phyloP scores from a whole-genome alignment of 352 stramenopile genomes.

The Globisporangium perplexum region DNA sequence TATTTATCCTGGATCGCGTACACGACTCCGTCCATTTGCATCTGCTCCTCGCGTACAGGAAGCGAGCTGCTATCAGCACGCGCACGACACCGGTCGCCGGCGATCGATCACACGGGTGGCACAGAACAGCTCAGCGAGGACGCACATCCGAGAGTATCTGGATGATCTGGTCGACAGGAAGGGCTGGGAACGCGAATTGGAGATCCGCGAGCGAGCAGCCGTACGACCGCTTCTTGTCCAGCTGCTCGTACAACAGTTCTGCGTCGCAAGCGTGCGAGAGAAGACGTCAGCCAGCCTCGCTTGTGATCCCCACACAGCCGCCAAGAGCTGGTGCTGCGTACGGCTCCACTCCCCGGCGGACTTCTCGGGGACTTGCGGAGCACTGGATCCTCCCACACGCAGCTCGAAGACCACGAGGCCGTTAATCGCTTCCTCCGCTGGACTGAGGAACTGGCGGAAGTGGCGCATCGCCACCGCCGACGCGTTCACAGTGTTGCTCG shows the following conservation, averaged over 20 bases:
- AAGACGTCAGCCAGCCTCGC: neutral
- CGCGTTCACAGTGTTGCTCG: conserved; percentile 11
- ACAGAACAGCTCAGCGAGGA: neutral
- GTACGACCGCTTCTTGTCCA: conserved; percentile 22
- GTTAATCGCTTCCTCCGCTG: conserved; percentile 39
- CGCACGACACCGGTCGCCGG: too few relatives aligned
- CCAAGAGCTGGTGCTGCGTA: conserved; percentile 17
- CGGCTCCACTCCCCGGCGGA: conserved; percentile 51
- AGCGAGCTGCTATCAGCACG: conserved; percentile 3
- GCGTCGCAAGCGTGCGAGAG: neutral
- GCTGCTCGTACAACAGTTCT: conserved; percentile 41
- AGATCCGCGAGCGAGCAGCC: conserved; percentile 49
- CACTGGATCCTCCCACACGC: conserved; percentile 7
- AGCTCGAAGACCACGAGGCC: conserved; percentile 63
- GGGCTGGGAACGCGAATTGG: conserved; percentile 45
- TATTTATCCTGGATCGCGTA: conserved; percentile 54
- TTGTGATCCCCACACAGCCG: neutral
- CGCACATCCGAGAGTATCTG: conserved; percentile 55
- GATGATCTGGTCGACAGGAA: conserved; percentile 42
- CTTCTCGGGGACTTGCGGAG: conserved; percentile 13
- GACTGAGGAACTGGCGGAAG: conserved; percentile 60
- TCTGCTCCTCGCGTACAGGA: conserved; percentile 14
- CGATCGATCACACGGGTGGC: too few relatives aligned
- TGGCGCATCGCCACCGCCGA: conserved; percentile 29
- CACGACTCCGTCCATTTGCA: conserved; percentile 65